These are phyloP conservation scores for Paraphaeosphaeria minitans DNA, from an alignment of 2,329 filamentous ascomycete genomes.

Conservation along the genomic window DNA sequence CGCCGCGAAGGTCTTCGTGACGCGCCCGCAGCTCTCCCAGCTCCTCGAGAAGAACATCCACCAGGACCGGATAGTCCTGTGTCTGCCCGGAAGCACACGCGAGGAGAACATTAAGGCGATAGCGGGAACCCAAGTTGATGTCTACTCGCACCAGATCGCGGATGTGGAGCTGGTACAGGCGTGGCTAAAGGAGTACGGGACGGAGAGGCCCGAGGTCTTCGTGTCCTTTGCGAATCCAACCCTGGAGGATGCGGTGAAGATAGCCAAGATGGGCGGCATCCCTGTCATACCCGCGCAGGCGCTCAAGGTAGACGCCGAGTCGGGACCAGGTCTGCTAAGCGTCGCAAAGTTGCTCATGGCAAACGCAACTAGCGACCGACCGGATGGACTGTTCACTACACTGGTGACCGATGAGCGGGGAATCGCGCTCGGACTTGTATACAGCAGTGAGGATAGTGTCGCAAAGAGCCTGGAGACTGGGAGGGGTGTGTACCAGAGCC, in stretches of 20 bases:
- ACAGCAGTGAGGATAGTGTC: conserved; percentile 91
- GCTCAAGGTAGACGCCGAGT: conserved; percentile 69
- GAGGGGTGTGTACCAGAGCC: conserved; percentile 89
- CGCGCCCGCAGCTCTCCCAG: conserved; percentile 67
- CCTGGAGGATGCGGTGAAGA: conserved; percentile 47
- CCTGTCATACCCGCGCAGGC: conserved; percentile 74
- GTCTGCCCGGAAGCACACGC: conserved; percentile 52
- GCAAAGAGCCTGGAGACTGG: conserved; percentile 82
- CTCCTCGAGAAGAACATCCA: conserved; percentile 59
- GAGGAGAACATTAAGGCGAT: conserved; percentile 49
- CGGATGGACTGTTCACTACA: conserved; percentile 85
- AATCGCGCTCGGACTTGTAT: conserved; percentile 84
- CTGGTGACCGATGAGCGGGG: conserved; percentile 89
- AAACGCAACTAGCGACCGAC: conserved; percentile 78
- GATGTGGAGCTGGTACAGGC: conserved; percentile 52
- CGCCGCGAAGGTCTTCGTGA: conserved; percentile 82
- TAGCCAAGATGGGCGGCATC: conserved; percentile 58
- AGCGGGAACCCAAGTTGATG: conserved; percentile 49
- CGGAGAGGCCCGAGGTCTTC: conserved; percentile 56
- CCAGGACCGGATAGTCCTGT: conserved; percentile 62
- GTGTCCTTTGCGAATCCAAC: conserved; percentile 53
- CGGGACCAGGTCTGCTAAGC: conserved; percentile 65
- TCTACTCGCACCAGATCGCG: conserved; percentile 51
- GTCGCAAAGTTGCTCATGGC: conserved; percentile 73
- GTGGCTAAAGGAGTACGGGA: conserved; percentile 57